These are phyloP conservation scores for Fusarium sp. DNA, from an alignment of 2,329 filamentous ascomycete species.

Conservation along the genomic window DNA sequence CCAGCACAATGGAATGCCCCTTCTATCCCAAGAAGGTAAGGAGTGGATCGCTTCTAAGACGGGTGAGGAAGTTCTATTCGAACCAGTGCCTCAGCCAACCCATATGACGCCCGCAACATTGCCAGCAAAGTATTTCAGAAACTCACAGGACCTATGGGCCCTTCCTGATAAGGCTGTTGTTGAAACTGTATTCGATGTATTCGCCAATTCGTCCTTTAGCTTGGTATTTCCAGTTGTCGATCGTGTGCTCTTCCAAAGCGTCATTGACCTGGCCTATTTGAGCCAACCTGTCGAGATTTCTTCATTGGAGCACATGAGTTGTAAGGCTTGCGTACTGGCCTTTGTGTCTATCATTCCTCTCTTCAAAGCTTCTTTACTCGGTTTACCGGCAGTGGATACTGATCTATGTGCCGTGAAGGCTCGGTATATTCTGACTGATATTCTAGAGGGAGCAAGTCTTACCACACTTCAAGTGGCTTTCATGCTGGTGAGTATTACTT, in stretches of 20 bases:
- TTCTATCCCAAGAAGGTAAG: conserved; percentile 38
- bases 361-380: conserved; percentile 30
- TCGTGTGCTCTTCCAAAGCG: conserved; percentile 58
- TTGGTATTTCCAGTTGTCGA: conserved; percentile 64
- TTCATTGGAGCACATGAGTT: conserved; percentile 48
- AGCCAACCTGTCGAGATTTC: conserved; percentile 18
- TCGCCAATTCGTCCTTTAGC: conserved; percentile 51
- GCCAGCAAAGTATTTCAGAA: not conserved
- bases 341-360: conserved; percentile 56
- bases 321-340: conserved; percentile 61
- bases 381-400: conserved; percentile 50
- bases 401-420: conserved; percentile 56
- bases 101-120: not conserved
- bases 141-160: conserved; percentile 14
- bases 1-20: conserved; percentile 41
- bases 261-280: conserved; percentile 59
- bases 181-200: conserved; percentile 41
- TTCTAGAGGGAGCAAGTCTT: conserved; percentile 58
- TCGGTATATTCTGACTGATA: conserved; percentile 56
- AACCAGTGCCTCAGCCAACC: not conserved
- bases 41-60: conserved; percentile 38
- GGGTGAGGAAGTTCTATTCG: conserved; percentile 21
- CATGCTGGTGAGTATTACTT: conserved; percentile 58
- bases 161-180: conserved; percentile 45
- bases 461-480: conserved; percentile 58